These are phyloP conservation scores for Ceratobasidium sp. DNA, from an alignment of 1,284 basidiomycete species.

Conservation along the genomic window DNA sequence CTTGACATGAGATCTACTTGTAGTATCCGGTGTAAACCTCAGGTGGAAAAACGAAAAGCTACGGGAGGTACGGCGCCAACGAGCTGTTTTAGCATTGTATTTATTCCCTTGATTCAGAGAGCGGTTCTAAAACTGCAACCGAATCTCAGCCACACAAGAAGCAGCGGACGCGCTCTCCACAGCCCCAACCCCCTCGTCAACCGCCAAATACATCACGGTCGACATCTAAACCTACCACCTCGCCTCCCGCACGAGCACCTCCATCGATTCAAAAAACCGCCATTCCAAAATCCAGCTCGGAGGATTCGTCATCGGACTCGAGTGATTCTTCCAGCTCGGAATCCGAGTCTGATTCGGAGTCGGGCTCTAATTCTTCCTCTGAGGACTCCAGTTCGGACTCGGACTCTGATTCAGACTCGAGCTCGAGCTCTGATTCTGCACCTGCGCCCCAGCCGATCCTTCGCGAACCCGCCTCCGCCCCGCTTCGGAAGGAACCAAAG, in stretches of 20 bases:
- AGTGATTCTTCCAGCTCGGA: constrained; percentile 13
- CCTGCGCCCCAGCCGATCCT: constrained; percentile 47
- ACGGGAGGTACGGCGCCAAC: not conserved
- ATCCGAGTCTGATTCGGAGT: constrained; percentile 26
- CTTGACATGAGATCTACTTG: no score
- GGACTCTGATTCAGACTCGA: constrained; percentile 50
- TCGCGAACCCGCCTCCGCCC: constrained; percentile 26
- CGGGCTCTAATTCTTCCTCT: constrained; percentile 42
- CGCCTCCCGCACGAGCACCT: no score
- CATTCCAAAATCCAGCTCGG: not conserved
- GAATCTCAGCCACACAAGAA: not conserved
- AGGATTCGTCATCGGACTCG: not conserved
- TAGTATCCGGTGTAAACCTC: not conserved
- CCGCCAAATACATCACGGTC: no score
- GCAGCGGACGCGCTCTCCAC: constrained; percentile 24
- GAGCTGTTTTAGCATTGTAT: not conserved
- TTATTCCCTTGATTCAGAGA: not conserved
- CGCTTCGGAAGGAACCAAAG: no score
- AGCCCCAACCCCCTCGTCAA: not conserved
- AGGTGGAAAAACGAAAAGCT: constrained; percentile 23
- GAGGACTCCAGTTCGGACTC: constrained; percentile 51
- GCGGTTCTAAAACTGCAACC: not conserved
- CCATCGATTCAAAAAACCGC: no score
- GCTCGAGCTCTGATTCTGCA: constrained; percentile 52
- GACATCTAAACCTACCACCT: no score